phyloP scores from a whole-genome alignment of 805 yeast species.

The Candida boidinii region DNA sequence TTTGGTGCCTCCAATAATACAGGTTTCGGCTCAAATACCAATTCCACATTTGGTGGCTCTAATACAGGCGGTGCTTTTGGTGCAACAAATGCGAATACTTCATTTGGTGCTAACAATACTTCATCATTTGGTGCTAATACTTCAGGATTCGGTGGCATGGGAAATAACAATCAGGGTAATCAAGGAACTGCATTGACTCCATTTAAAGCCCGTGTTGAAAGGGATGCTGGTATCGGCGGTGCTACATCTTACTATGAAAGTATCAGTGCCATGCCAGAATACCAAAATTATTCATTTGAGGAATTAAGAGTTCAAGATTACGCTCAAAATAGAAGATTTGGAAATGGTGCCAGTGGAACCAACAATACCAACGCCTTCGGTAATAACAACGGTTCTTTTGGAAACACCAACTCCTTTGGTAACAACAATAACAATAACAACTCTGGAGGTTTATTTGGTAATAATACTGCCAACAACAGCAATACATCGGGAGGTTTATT shows the following conservation, averaged over 20 bases:
- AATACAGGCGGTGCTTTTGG: conserved; percentile 18
- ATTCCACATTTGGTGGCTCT: conserved; percentile 8
- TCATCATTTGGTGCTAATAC: conserved; percentile 7
- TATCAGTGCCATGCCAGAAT: conserved; percentile 86
- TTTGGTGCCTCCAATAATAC: conserved; percentile 23
- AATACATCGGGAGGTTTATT: conserved; percentile 25
- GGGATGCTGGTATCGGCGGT: conserved; percentile 49
- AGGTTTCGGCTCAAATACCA: conserved; percentile 26
- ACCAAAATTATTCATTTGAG: conserved; percentile 70
- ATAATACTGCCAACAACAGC: conserved; percentile 14
- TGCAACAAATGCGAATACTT: conserved; percentile 19
- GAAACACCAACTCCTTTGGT: conserved; percentile 21
- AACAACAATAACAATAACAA: conserved; percentile 15
- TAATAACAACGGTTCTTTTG: conserved; percentile 28
- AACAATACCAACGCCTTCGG: conserved; percentile 11
- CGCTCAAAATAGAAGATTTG: conserved; percentile 58
- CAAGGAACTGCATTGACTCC: conserved; percentile 69
- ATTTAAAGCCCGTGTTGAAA: conserved; percentile 61
- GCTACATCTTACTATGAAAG: conserved; percentile 53
- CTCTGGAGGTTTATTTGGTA: conserved; percentile 22
- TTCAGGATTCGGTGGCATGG: conserved; percentile 1
- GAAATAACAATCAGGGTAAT: conserved; percentile 23
- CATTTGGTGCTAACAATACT: conserved; percentile 30
- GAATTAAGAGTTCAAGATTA: conserved; percentile 89
- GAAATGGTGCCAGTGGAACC: conserved; percentile 24